Conservation (phyloP, 2,329 filamentous ascomycete species). For the Cordyceps cateniannulata region DNA sequence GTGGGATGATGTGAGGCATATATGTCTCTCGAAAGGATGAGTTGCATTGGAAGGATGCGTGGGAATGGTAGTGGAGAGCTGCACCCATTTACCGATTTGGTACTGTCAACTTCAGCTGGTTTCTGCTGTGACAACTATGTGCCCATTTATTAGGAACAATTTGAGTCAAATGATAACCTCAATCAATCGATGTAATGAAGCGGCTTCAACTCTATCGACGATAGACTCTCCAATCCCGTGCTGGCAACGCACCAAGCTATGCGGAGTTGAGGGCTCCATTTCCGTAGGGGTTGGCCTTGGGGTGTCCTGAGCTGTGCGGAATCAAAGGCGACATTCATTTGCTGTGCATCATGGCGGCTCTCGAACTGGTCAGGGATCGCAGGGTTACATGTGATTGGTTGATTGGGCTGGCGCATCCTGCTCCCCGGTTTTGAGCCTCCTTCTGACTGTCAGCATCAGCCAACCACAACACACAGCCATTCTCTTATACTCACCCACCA, state of each 20-base stretch:
- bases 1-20: no score
- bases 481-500: no score
- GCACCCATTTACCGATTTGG: no score
- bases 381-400: neutral
- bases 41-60: no score
- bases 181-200: neutral
- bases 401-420: neutral
- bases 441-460: constrained; percentile 2
- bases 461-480: neutral
- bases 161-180: no score
- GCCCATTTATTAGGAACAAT: no score
- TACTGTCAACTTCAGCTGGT: no score
- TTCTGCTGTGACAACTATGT: no score
- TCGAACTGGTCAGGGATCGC: neutral
- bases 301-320: neutral
- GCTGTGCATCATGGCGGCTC: neutral
- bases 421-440: neutral
- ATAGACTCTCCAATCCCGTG: neutral
- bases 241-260: neutral
- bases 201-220: neutral
- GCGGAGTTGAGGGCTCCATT: neutral
- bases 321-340: neutral
- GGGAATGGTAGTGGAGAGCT: no score
- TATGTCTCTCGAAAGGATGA: no score
- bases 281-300: constrained; percentile 1